Conservation (phyloP, 352 stramenopile genomes). For the Globisporangium carolinianum region DNA sequence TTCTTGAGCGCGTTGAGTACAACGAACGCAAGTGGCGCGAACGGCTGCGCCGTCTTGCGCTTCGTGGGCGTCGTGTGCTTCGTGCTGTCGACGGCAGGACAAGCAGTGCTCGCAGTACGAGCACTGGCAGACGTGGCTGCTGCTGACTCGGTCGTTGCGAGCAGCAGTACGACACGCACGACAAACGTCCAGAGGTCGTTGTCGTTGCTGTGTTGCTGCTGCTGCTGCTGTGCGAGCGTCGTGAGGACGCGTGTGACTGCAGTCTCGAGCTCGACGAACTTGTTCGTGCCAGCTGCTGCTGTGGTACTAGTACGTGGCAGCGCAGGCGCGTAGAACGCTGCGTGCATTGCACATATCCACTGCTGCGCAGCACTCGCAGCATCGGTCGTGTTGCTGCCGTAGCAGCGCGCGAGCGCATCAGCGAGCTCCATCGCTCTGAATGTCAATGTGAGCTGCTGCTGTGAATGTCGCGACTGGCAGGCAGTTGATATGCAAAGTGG, state of each 20-base stretch:
- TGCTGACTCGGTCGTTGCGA: constrained; percentile 15
- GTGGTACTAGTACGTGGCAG: constrained; percentile 5
- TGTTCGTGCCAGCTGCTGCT: constrained; percentile 17
- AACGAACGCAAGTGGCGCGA: constrained; percentile 45
- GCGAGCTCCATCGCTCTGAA: constrained; percentile 1
- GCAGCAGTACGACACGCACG: constrained; percentile 27
- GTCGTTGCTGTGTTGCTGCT: constrained; percentile 2
- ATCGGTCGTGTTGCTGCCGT: background rate
- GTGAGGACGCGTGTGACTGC: constrained; percentile 21
- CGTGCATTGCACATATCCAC: constrained; percentile 22
- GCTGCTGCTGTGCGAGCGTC: constrained; percentile 1
- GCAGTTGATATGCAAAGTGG: no score
- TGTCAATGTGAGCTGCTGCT: no score
- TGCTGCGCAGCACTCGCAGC: constrained; percentile 5
- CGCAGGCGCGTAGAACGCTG: constrained; percentile 21
- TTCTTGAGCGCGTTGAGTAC: constrained; percentile 43
- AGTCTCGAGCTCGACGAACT: constrained; percentile 43
- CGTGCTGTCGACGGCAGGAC: background rate
- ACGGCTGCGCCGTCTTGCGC: constrained; percentile 28
- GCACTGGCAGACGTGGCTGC: background rate
- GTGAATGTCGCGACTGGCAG: no score
- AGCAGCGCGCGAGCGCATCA: constrained; percentile 4
- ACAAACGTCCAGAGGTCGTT: constrained; percentile 30
- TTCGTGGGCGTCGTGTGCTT: constrained; percentile 19
- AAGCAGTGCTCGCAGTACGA: background rate